Base-by-base conservation (phyloP, 495 filamentous ascomycete genomes). In the Penicillium chermesinum region DNA sequence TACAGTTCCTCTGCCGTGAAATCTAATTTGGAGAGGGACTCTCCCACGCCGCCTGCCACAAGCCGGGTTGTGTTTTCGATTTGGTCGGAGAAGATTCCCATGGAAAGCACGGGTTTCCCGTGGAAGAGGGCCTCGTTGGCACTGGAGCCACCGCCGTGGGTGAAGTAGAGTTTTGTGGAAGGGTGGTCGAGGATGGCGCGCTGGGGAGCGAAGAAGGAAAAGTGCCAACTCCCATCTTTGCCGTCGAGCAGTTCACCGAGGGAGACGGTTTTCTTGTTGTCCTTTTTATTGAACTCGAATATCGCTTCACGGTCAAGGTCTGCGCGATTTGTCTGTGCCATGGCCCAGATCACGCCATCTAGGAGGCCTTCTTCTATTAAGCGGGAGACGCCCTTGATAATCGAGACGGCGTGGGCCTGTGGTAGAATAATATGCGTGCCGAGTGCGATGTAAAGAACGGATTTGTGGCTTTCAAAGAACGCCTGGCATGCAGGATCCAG, bases 331-430 rank as follows among this genome's bases (percentile, higher is more conserved):
- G 37, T 57, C 17, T 62, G 38, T 5, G 41, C 44, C 10, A 59
- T 52, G 10, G 65, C 49, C 66, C 69, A 72, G 39, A 72, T 65
- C 8, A 70, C 58, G 2, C 69, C 69, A 37, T 72, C 66, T 13
- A 72, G 54, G 10, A 63, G 30, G 1, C 54, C 49, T 4, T 57
- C 55, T 3, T 58, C 37, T 15, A 72, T 33, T 2, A 57, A 22
- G 12, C 37, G 46, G 13, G 48, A 22, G n/a, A 65, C 41, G 3
- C 52, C 69, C 3, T 52, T 18, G 2, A 70, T 37, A 13, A 72
- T 56, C 34, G 58, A 59, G 3, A 32, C 20, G 0, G 59, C 50
- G 19, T 64, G 53, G 2, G 45, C 27, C 35, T 57, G 39, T 5
- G 54, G 21, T 1, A 72, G 40, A 27, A 63, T 60, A 35, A 73